These are phyloP conservation scores for Malus domestica DNA, from an alignment of 306 rosid species.

Conservation along the genomic window ASM211411v1 NC_041804.1:11553001-11553500, in stretches of 20 bases:
- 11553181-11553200: neutral
- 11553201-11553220: neutral
- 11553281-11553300: neutral
- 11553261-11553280: neutral
- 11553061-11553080: constrained; percentile 49
- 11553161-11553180: neutral
- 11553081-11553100: constrained; percentile 83
- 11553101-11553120: constrained; percentile 83
- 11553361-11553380: neutral
- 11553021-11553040: constrained; percentile 54
- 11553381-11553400: neutral
- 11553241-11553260: neutral
- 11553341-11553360: neutral
- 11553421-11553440: neutral
- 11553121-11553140: constrained; percentile 35
- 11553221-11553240: neutral
- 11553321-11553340: neutral
- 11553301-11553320: neutral
- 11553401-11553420: neutral
- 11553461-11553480: neutral
- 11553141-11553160: neutral
- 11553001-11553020: constrained; percentile 64
- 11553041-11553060: constrained; percentile 55
- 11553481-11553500: neutral
- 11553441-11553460: neutral